These are phyloP conservation scores for Musa itinerans DNA, from an alignment of 176 grass and related monocot genomes.

Conservation along the genomic window DNA sequence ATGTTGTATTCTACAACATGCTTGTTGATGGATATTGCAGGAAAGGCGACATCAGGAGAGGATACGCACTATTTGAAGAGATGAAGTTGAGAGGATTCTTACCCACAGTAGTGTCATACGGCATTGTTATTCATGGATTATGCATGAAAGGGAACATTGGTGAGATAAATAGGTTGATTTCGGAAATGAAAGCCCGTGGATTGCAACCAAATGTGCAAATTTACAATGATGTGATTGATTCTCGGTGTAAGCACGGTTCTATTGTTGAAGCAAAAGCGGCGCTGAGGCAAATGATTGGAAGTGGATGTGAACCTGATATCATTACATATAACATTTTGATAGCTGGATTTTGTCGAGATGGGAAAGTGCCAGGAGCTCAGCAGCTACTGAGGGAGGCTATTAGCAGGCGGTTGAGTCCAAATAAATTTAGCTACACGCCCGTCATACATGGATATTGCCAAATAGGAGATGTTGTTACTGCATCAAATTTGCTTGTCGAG, in stretches of 20 bases:
- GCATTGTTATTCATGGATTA: constrained; percentile 49
- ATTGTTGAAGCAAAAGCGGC: constrained; percentile 38
- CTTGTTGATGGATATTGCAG: constrained; percentile 64
- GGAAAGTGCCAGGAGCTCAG: constrained; percentile 32
- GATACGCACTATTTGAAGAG: constrained; percentile 37
- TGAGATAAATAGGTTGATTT: constrained; percentile 36
- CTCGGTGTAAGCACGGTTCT: constrained; percentile 38
- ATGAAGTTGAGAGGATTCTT: constrained; percentile 64
- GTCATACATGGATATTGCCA: constrained; percentile 50
- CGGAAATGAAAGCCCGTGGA: constrained; percentile 45
- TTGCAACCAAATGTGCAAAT: constrained; percentile 49
- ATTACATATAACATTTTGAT: constrained; percentile 73
- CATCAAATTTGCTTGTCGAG: constrained; percentile 55
- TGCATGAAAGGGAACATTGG: constrained; percentile 42
- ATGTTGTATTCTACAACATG: constrained; percentile 54
- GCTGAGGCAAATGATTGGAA: constrained; percentile 57
- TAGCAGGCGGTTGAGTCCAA: constrained; percentile 46
- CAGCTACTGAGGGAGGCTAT: constrained; percentile 42
- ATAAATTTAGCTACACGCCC: constrained; percentile 54
- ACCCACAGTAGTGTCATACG: constrained; percentile 52
- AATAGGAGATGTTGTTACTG: constrained; percentile 31
- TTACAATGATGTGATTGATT: constrained; percentile 54
- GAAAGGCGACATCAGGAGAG: constrained; percentile 31
- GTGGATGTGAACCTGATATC: constrained; percentile 32
- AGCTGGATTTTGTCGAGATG: constrained; percentile 38